These are phyloP conservation scores for Sporothrix variecibatus DNA, from an alignment of 2,329 filamentous ascomycete genomes.

Conservation along the genomic window DNA sequence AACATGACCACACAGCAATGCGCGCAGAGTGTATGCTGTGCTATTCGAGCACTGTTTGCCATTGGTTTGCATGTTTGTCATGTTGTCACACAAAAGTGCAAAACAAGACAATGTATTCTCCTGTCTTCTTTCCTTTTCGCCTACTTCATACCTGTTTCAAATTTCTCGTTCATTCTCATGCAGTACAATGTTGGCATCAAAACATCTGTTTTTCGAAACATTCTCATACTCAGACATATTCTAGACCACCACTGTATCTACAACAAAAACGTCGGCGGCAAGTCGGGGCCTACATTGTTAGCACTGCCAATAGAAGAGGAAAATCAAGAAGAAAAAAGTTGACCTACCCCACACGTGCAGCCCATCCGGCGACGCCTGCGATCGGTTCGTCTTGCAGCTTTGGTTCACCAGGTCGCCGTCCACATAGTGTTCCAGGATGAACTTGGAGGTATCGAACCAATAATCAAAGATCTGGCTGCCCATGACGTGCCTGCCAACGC, in stretches of 20 bases:
- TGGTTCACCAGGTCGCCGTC: constrained; percentile 67
- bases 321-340: too few species aligned
- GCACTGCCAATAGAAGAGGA: background rate
- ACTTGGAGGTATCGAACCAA: constrained; percentile 64
- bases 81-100: background rate
- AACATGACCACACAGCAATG: background rate
- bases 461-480: constrained; percentile 74
- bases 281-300: constrained; percentile 25
- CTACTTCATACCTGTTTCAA: background rate
- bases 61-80: background rate
- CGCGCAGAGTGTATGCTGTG: background rate
- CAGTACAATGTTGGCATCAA: background rate
- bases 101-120: background rate
- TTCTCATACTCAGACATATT: background rate
- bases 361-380: constrained; percentile 44
- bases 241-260: background rate
- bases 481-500: constrained; percentile 68
- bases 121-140: background rate
- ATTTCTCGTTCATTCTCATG: background rate
- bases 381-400: constrained; percentile 50
- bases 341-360: constrained; percentile 49
- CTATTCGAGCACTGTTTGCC: background rate
- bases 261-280: constrained; percentile 28
- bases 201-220: background rate
- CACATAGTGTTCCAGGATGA: constrained; percentile 71